Conservation (phyloP, 164 flowering plant species). For the Vitis rupestris region DNA sequence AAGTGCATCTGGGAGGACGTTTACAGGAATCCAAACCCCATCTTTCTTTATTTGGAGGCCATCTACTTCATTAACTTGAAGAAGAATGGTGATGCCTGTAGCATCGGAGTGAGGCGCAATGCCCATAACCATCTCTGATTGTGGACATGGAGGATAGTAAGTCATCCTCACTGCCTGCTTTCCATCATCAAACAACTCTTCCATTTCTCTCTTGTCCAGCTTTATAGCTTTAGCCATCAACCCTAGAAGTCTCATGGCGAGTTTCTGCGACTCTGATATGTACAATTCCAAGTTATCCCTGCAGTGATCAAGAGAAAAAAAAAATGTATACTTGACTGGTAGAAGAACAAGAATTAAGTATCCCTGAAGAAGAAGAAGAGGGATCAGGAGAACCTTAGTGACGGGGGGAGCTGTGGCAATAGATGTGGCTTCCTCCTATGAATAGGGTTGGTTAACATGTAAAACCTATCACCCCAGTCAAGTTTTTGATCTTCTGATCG, state of each 20-base stretch:
- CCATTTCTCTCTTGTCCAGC: neutral
- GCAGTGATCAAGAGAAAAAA: neutral
- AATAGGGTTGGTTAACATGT: neutral
- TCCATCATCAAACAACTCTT: conserved; percentile 3
- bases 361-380: too few relatives aligned
- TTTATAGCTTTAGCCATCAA: neutral
- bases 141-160: too few relatives aligned
- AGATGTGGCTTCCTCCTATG: neutral
- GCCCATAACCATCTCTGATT: too few relatives aligned
- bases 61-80: too few relatives aligned
- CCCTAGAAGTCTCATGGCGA: neutral
- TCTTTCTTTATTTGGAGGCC: neutral
- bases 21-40: neutral
- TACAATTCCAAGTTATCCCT: neutral
- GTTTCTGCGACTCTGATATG: neutral
- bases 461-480: neutral
- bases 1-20: too few relatives aligned
- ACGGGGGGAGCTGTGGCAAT: neutral
- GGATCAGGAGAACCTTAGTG: neutral
- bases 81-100: too few relatives aligned
- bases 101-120: too few relatives aligned
- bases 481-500: neutral
- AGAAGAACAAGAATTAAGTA: neutral
- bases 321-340: too few relatives aligned
- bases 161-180: neutral